A percentile compares a stretch with the other conserved stretches of the same genome.
phyloP scores from a whole-genome alignment of 768 basidiomycete genomes.

The Trametes maxima region DNA sequence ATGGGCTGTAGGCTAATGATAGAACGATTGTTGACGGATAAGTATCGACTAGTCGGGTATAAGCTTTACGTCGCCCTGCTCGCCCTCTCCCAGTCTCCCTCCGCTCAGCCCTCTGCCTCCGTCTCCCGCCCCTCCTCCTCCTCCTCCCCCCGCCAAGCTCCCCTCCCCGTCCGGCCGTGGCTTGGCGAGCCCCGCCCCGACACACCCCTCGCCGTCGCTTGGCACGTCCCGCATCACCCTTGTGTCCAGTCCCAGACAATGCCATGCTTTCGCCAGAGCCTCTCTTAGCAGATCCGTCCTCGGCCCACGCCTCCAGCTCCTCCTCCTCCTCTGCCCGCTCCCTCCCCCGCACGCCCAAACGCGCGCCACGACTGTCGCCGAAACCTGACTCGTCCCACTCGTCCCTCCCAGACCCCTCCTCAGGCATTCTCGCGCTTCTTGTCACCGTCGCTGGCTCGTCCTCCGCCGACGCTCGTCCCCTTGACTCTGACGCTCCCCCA shows the following conservation, averaged over 20 bases:
- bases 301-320: slow-evolving; percentile 17
- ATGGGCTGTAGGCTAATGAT: slow-evolving; percentile 23
- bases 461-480: slow-evolving; percentile 49
- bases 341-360: slow-evolving; percentile 15
- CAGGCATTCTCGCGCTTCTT: slow-evolving; percentile 55
- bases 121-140: slow-evolving; percentile 20
- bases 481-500: slow-evolving; percentile 44
- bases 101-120: neutral
- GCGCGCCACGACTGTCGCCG: slow-evolving; percentile 5
- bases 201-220: neutral
- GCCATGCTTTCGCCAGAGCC: slow-evolving; percentile 21
- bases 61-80: neutral
- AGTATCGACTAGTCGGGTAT: slow-evolving; percentile 1
- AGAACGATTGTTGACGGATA: slow-evolving; percentile 21
- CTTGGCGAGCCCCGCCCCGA: slow-evolving; percentile 3
- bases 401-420: slow-evolving; percentile 44
- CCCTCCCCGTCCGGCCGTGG: neutral
- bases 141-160: slow-evolving; percentile 20
- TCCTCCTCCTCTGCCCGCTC: slow-evolving; percentile 19
- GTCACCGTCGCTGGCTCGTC: slow-evolving; percentile 55
- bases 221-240: neutral
- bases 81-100: neutral
- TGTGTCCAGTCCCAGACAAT: slow-evolving; percentile 12
- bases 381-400: slow-evolving; percentile 11
- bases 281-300: slow-evolving; percentile 13